Evolutionary conservation across 108 stramenopile species (phyloP), one percentile per base, ranked within the genome.

Genomic region (Nitzschia sp.): DNA sequence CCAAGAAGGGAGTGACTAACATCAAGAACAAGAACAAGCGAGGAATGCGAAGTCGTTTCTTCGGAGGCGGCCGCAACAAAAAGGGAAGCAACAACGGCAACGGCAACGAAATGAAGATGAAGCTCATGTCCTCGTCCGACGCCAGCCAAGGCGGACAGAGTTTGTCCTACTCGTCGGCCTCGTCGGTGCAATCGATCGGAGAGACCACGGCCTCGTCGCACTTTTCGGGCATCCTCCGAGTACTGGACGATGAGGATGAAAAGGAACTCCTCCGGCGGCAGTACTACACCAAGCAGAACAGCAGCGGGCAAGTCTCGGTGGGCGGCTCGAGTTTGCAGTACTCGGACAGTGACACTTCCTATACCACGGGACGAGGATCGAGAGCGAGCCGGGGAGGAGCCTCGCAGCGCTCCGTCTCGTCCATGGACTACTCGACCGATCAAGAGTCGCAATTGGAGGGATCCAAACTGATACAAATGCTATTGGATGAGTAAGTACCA

Each of bases 371-470:
- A 6, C 26, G 55, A 4, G 26, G 55, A 27, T 11, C 27, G 27
- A 56, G 30, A 32, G 4, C 30, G 30, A 29, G n/a, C 4, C 28
- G 55, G 9, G 55, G 55, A 31, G 55, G 55, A 31, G 13, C 31
- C 3, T 56, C 55, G 2, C 9, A 16, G 13, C 5, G 5, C 21
- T 56, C 55, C 11, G 17, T 6, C 17, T 29, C 17, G 8, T 61
- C 60, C 9, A 61, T 22, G 41, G 60, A 61, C 26, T 61, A 61
- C 25, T 61, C 60, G 1, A 61, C 60, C 16, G 60, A 61, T 44
- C 60, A 61, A 25, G 60, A 61, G 15, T 61, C 60, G 15, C 60
- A 61, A 17, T 45, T 61, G 36, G 60, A 61, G 45, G 60, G 60
- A 2, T 21, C 60, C 60, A 61, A 61, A 25, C 23, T 61, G 6